Evolutionary conservation across 164 flowering plant genomes (phyloP), one percentile per base, ranked within the genome.

Genomic region (Macadamia tetraphylla): DNA sequence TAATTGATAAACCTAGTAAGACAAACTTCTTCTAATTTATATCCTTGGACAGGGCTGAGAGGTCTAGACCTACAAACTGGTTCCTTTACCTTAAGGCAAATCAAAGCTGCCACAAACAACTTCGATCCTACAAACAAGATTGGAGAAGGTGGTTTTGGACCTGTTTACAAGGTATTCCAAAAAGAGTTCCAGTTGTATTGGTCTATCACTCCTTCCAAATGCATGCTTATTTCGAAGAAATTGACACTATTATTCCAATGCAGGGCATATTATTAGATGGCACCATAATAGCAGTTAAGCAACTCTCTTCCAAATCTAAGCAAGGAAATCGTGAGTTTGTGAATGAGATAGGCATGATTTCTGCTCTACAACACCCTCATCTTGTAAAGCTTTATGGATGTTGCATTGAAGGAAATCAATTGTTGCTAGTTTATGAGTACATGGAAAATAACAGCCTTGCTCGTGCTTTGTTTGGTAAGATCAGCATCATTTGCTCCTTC

Each of bases 91-190:
- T 72, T 81, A 14, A 80, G 74, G 71, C 90, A 86, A 71, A 79
- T 86, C 9, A 77, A 71, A 78, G 82, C 81, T 66, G 85, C 86
- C 46, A 83, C 86, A 1, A 69, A 74, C 66, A 72, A 82, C 63
- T 86, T 86, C 60, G 79, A 77, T 79, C 3, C 66, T 63, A 72
- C 58, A 52, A 84, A 84, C 67, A 86, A 83, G 78, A 76, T 86
- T 58, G 88, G 90, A 55, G 87, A 86, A 80, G 90, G 90, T 42
- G 90, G 90, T n/a, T 86, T 86, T 72, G 90, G 90, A 61, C 65
- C 85, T 48, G 88, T 86, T 56, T 86, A 76, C 82, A 84, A 84
- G 86, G 90, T 82, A 78, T 14, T 58, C 9, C 23, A 1, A 67
- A 3, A 49, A 60, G 42, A 2, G 40, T 35, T 35, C 12, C 31